Percentiles rank a stretch among this genome's conserved stretches.
Evolutionary conservation across 2,329 filamentous ascomycete genomes (phyloP).

Genomic region (Sporothrix schenckii): DNA sequence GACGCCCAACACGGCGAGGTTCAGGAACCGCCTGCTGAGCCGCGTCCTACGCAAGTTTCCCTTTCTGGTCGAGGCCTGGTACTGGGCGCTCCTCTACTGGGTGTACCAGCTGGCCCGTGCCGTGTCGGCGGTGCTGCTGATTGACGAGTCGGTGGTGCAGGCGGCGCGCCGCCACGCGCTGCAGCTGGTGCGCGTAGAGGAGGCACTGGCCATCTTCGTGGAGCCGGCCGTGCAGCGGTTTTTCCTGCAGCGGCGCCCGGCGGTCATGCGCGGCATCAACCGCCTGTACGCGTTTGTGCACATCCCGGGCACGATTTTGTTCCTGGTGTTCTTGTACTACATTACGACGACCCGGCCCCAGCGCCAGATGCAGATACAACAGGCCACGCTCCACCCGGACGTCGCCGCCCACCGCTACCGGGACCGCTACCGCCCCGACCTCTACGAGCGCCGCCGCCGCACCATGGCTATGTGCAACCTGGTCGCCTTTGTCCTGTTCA

Average conservation of each 20-base stretch:
- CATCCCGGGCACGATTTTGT: constrained; percentile 74
- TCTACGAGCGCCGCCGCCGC: constrained; percentile 52
- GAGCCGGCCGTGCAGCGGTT: constrained; percentile 64
- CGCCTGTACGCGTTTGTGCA: constrained; percentile 76
- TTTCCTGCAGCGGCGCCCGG: constrained; percentile 50
- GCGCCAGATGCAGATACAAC: constrained; percentile 32
- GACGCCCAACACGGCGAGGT: constrained; percentile 64
- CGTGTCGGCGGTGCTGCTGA: constrained; percentile 69
- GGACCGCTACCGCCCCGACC: constrained; percentile 43
- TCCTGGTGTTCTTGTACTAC: constrained; percentile 66
- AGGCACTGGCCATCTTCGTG: constrained; percentile 65
- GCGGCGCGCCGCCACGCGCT: constrained; percentile 70
- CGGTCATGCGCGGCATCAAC: constrained; percentile 69
- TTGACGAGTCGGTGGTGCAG: constrained; percentile 65
- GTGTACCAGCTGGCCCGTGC: constrained; percentile 77
- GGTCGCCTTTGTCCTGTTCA: constrained; percentile 63
- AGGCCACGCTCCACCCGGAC: constrained; percentile 7
- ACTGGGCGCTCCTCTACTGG: constrained; percentile 78
- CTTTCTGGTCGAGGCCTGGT: constrained; percentile 75
- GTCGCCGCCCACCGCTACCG: not conserved
- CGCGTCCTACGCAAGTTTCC: constrained; percentile 68
- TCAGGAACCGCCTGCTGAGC: constrained; percentile 63
- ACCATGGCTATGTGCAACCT: constrained; percentile 61
- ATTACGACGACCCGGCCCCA: constrained; percentile 62
- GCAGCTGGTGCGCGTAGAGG: constrained; percentile 67